These are phyloP conservation scores for Penicillium brasilianum DNA, from an alignment of 2,329 filamentous ascomycete genomes.

Conservation along the genomic window DNA sequence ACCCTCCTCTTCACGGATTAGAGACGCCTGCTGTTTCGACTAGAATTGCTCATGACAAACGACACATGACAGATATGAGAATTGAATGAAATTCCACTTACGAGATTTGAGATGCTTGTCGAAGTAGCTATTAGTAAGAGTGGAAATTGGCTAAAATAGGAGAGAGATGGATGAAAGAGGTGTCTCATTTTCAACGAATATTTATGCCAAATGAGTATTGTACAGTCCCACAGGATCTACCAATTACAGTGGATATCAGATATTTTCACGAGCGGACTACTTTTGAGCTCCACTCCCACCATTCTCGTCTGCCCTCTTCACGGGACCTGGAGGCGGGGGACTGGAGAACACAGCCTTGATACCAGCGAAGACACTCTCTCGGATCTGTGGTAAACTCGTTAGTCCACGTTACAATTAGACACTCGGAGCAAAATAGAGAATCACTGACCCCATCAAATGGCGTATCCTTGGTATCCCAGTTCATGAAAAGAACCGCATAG, in stretches of 20 bases:
- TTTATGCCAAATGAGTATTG: slow-evolving; percentile 7
- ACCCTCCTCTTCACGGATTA: slow-evolving; percentile 23
- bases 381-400: slow-evolving; percentile 34
- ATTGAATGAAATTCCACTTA: slow-evolving; percentile 26
- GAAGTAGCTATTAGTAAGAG: background rate
- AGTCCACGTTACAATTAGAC: background rate
- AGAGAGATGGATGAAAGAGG: background rate
- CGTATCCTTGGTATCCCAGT: slow-evolving; percentile 49
- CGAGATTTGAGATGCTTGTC: background rate
- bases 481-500: slow-evolving; percentile 52
- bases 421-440: background rate
- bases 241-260: background rate
- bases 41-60: slow-evolving; percentile 29
- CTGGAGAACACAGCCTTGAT: slow-evolving; percentile 41
- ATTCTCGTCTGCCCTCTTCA: slow-evolving; percentile 29
- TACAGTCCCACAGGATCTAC: slow-evolving; percentile 12
- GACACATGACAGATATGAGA: slow-evolving; percentile 34
- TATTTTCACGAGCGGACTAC: background rate
- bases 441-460: slow-evolving; percentile 48
- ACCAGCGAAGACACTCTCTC: slow-evolving; percentile 40
- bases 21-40: slow-evolving; percentile 27
- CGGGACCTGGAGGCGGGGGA: slow-evolving; percentile 36
- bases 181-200: background rate
- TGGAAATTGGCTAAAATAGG: background rate
- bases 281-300: slow-evolving; percentile 15